phyloP scores from a whole-genome alignment of 2,329 filamentous ascomycete genomes.

The Aspergillaceae sp. region DNA sequence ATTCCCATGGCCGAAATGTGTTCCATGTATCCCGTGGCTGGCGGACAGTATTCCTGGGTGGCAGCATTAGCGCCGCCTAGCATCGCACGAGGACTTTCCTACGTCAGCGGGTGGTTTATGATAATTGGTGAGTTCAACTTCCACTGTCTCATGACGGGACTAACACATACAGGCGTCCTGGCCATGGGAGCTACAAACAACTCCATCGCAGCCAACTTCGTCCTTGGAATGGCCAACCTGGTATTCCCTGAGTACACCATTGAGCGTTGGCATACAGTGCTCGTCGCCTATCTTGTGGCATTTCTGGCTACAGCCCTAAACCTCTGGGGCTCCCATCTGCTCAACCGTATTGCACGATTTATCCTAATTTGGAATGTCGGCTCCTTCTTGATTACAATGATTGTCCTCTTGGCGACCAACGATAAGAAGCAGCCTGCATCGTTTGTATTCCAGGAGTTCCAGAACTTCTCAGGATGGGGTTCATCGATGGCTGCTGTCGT shows the following conservation, averaged over 20 bases:
- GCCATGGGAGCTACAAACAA: conserved; percentile 49
- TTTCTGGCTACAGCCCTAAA: conserved; percentile 41
- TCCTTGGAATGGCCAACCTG: conserved; percentile 47
- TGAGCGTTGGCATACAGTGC: conserved; percentile 48
- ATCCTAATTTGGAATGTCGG: conserved; percentile 47
- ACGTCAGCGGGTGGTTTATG: conserved; percentile 44
- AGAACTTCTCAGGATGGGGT: conserved; percentile 47
- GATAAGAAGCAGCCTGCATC: conserved; percentile 45
- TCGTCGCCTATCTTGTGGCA: conserved; percentile 45
- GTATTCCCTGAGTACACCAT: conserved; percentile 45
- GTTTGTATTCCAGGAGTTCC: conserved; percentile 49
- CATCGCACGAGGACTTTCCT: conserved; percentile 37
- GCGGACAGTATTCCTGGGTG: conserved; percentile 52
- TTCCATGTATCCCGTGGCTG: conserved; percentile 47
- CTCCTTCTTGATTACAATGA: conserved; percentile 45
- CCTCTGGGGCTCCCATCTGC: conserved; percentile 41
- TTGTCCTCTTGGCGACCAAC: conserved; percentile 47
- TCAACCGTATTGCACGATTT: conserved; percentile 44
- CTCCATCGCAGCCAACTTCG: conserved; percentile 48
- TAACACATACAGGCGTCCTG: conserved; percentile 33
- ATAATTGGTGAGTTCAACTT: conserved; percentile 31
- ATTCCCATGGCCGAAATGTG: conserved; percentile 54
- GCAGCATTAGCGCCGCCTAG: conserved; percentile 46
- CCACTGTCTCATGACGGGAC: conserved; percentile 5
- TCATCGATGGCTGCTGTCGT: conserved; percentile 45